A percentile compares a stretch with the other conserved stretches of the same genome.
These are phyloP conservation scores for Basidiobolus meristosporus DNA, from an alignment of 371 early-diverging fungal species.

Conservation along the genomic window DNA sequence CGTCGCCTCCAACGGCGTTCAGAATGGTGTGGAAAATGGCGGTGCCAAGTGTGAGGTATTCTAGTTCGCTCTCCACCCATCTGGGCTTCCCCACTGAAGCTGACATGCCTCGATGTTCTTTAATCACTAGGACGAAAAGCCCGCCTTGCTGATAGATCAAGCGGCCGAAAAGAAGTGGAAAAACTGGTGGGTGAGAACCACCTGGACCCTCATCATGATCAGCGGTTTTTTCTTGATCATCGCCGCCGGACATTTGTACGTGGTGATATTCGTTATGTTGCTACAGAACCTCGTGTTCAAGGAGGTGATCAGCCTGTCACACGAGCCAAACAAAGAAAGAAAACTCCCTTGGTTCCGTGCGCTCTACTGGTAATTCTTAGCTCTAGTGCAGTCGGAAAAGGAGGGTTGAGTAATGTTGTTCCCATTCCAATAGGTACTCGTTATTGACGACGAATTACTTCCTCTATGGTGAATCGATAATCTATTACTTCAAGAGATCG, in stretches of 20 bases:
- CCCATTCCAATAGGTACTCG: slow-evolving; percentile 35
- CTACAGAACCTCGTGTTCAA: slow-evolving; percentile 65
- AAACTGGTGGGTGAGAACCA: slow-evolving; percentile 59
- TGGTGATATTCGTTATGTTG: slow-evolving; percentile 62
- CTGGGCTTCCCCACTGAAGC: too few relatives aligned
- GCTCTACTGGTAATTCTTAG: slow-evolving; percentile 59
- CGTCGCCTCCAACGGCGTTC: too few relatives aligned
- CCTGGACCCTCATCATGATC: slow-evolving; percentile 82
- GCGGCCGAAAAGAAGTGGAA: slow-evolving; percentile 42
- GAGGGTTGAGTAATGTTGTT: too few relatives aligned
- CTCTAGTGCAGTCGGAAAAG: too few relatives aligned
- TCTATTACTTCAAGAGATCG: slow-evolving; percentile 63
- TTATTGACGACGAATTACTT: slow-evolving; percentile 75
- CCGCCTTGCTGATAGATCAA: slow-evolving; percentile 19
- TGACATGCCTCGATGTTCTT: too few relatives aligned
- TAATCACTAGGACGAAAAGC: too few relatives aligned
- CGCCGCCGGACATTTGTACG: slow-evolving; percentile 55
- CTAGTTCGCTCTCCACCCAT: too few relatives aligned
- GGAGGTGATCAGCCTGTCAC: slow-evolving; percentile 84
- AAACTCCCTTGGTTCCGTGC: slow-evolving; percentile 83
- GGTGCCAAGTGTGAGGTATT: too few relatives aligned
- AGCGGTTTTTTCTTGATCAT: slow-evolving; percentile 57
- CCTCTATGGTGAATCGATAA: slow-evolving; percentile 82
- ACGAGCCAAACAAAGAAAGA: slow-evolving; percentile 61
- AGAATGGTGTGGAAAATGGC: too few relatives aligned